These are phyloP conservation scores for Sporothrix luriei DNA, from an alignment of 2,329 filamentous ascomycete genomes.

Conservation along the genomic window DNA sequence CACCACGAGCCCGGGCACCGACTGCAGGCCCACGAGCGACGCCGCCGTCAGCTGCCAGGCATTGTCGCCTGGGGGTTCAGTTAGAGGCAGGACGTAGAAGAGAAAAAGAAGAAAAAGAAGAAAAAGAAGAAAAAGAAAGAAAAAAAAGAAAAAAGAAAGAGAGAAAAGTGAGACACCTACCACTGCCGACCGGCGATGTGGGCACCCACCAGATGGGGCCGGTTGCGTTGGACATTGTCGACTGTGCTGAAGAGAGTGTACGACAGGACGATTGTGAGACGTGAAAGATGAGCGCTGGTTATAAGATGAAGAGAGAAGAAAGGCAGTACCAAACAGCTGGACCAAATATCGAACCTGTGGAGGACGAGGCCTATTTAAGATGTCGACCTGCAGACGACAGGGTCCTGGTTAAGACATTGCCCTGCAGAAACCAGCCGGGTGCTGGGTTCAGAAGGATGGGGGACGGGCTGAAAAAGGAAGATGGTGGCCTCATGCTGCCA, in stretches of 20 bases:
- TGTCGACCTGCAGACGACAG: background rate
- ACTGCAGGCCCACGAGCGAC: constrained; percentile 53
- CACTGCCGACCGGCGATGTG: constrained; percentile 28
- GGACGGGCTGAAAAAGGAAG: no score
- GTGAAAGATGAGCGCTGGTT: background rate
- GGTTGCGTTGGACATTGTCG: constrained; percentile 22
- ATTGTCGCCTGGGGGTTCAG: constrained; percentile 49
- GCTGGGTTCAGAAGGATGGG: no score
- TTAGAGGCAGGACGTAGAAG: background rate
- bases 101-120: no score
- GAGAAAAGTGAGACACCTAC: no score
- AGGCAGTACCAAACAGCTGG: no score
- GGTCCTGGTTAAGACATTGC: background rate
- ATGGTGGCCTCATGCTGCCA: no score
- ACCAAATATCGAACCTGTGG: no score
- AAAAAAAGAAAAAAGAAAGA: background rate
- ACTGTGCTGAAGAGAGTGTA: background rate
- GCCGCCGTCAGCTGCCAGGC: constrained; percentile 57
- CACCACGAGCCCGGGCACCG: constrained; percentile 53
- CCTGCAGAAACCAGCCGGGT: background rate
- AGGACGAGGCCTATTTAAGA: no score
- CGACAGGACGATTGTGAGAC: background rate
- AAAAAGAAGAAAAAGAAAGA: no score
- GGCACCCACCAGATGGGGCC: constrained; percentile 27
- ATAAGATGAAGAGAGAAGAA: background rate